Evolutionary conservation across 495 filamentous ascomycete species (phyloP).

Genomic region (Rhypophila decipiens): DNA sequence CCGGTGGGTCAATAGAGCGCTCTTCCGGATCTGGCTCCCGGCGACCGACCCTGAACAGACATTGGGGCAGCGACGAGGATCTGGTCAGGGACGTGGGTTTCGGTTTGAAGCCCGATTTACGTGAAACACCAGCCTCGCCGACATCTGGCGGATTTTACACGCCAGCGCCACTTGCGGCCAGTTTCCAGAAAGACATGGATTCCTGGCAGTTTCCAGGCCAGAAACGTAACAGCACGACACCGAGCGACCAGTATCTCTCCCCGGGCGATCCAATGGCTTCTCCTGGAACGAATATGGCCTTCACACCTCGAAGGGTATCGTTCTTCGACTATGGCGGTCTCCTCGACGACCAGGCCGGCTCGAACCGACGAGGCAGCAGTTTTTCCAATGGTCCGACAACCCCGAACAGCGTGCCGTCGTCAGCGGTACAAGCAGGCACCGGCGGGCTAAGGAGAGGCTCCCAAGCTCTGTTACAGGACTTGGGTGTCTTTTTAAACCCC

Average conservation of each 20-base stretch:
- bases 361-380: conserved; percentile 27
- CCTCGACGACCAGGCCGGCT: conserved; percentile 36
- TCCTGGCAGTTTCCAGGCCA: conserved; percentile 34
- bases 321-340: conserved; percentile 71
- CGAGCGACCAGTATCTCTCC: conserved; percentile 29
- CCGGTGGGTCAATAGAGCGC: conserved; percentile 40
- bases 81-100: conserved; percentile 68
- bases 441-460: conserved; percentile 39
- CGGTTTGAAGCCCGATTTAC: conserved; percentile 53
- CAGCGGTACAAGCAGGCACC: conserved; percentile 25
- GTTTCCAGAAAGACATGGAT: conserved; percentile 23
- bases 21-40: conserved; percentile 33
- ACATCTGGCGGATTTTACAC: conserved; percentile 13
- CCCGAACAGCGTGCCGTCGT: conserved; percentile 21
- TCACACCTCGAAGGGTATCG: conserved; percentile 47
- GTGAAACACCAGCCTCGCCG: conserved; percentile 25
- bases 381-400: conserved; percentile 22
- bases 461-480: conserved; percentile 51
- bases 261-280: conserved; percentile 14
- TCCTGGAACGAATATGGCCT: conserved; percentile 27
- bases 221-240: conserved; percentile 15
- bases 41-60: conserved; percentile 45
- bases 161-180: conserved; percentile 27
- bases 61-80: conserved; percentile 81
- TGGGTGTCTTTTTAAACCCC: conserved; percentile 46